Evolutionary conservation across 192 early-diverging fungal species (phyloP), one percentile per base, ranked within the genome.

Genomic region (Phycomyces blakesleeanus): DNA sequence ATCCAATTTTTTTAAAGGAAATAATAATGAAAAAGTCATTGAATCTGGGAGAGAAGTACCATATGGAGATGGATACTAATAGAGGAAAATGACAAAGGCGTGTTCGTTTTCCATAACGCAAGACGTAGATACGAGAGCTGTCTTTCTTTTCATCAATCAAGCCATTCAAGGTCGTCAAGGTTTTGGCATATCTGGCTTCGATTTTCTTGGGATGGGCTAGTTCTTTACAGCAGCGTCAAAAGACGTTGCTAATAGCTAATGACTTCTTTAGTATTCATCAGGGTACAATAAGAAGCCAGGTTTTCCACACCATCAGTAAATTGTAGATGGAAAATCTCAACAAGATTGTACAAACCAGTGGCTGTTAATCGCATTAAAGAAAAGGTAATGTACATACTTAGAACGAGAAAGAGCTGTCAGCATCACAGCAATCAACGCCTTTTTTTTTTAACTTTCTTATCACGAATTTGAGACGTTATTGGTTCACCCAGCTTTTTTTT

Each of bases 401-500:
- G 26, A 24, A 52, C 51, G 24, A 29, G 18, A 47, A 18, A 61
- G 24, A 59, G 38, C 14, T 38, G 38, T 38, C 20, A n/a, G n/a
- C 26, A 12, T 40, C 26, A 59, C 57, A 59, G 57, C 57, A 59
- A 37, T 38, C 26, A 7, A 5, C 38, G 57, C 21, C 26, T 39
- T 38, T 38, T 41, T 14, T 25, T 11, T n/a, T n/a, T n/a, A n/a
- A n/a, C n/a, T n/a, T 29, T 29, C 29, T 37, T 50, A 63, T 39
- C 66, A 44, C 55, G 58, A 11, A 61, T 60, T 61, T 68, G 66
- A 49, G 61, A 61, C 29, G 55, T 58, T 34, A 68, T 21, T 44
- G 52, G 37, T 8, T 42, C 29, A 41, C 55, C 53, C 11, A 68
- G 34, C 29, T 55, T 24, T n/a, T n/a, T n/a, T n/a, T 55, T 44